Conservation (phyloP, 345 rosid genomes). For the Psidium guajava region DNA sequence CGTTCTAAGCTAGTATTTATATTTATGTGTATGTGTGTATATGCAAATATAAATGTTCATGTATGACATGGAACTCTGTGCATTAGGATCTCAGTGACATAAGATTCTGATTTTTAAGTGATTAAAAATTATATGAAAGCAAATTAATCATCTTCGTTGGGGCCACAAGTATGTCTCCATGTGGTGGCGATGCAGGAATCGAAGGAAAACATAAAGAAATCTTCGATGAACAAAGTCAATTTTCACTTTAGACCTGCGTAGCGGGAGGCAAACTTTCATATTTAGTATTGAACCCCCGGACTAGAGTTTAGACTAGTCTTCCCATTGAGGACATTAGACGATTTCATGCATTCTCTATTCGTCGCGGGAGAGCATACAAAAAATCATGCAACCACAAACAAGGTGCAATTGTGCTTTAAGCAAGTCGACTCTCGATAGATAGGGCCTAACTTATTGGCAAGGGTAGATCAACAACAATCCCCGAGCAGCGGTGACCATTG, state of each 20-base stretch:
- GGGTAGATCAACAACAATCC: neutral
- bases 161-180: neutral
- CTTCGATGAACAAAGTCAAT: neutral
- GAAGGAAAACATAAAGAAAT: neutral
- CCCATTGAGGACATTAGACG: neutral
- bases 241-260: neutral
- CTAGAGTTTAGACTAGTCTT: neutral
- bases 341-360: neutral
- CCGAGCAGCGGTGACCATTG: no score
- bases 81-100: neutral
- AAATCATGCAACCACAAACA: neutral
- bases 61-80: neutral
- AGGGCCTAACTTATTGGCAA: neutral
- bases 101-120: neutral
- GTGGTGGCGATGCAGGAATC: neutral
- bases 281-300: neutral
- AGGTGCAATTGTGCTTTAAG: neutral
- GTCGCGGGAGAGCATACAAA: neutral
- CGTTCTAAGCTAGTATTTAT: neutral
- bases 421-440: neutral
- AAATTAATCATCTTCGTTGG: neutral
- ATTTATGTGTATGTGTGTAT: neutral
- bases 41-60: no score
- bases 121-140: neutral
- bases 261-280: neutral